Conservation (phyloP, 345 rosid genomes). For the Citrus glauca region DNA sequence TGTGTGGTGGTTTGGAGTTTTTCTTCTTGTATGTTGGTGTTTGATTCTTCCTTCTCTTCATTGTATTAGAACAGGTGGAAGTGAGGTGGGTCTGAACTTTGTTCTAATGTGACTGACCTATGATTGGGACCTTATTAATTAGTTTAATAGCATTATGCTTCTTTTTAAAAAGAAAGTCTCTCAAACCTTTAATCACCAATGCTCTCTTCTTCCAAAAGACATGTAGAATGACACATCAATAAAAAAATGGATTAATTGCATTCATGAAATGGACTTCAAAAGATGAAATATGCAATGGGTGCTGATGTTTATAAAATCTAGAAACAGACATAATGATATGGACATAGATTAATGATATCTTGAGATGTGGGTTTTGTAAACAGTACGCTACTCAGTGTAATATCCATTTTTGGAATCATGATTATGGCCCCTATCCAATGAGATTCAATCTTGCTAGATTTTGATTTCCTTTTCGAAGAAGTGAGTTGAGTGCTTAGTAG, state of each 20-base stretch:
- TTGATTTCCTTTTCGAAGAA: background rate
- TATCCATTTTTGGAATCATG: background rate
- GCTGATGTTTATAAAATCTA: background rate
- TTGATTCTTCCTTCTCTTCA: slow-evolving; percentile 16
- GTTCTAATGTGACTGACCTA: slow-evolving; percentile 10
- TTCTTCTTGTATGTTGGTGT: background rate
- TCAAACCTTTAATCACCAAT: background rate
- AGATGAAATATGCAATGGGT: background rate
- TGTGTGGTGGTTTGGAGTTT: slow-evolving; percentile 17
- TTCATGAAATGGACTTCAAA: background rate
- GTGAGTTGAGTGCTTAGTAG: background rate
- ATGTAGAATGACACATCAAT: background rate
- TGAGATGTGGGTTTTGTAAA: background rate
- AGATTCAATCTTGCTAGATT: background rate
- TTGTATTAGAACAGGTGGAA: slow-evolving; percentile 25
- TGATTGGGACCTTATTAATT: slow-evolving; percentile 17
- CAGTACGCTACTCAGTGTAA: background rate
- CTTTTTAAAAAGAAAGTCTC: background rate
- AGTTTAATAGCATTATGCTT: background rate
- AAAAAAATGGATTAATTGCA: background rate
- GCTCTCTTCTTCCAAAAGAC: background rate
- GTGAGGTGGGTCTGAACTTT: slow-evolving; percentile 25
- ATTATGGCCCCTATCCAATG: no score
- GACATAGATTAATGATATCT: slow-evolving; percentile 2
- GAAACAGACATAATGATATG: background rate